These are phyloP conservation scores for Yamadazyma phyllophila DNA, from an alignment of 805 yeast species.

Conservation along the genomic window DNA sequence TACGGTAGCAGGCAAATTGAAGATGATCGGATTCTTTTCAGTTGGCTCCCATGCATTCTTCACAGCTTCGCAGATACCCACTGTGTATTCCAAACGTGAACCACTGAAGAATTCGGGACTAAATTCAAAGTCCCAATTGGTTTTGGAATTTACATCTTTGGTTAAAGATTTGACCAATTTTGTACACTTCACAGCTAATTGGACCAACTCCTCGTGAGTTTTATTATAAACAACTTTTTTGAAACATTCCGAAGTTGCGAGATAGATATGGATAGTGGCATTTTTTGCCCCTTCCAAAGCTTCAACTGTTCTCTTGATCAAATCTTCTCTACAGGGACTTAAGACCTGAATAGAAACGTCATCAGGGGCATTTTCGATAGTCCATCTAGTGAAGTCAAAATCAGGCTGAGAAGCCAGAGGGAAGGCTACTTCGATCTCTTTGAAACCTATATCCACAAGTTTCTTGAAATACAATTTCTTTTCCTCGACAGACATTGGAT, in stretches of 20 bases:
- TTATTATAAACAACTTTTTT: conserved; percentile 68
- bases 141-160: conserved; percentile 59
- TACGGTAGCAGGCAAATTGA: conserved; percentile 83
- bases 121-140: conserved; percentile 74
- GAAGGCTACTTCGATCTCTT: conserved; percentile 81
- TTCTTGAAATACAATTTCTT: conserved; percentile 69
- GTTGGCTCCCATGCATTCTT: conserved; percentile 73
- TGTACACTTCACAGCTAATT: conserved; percentile 61
- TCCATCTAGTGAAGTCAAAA: conserved; percentile 75
- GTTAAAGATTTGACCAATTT: conserved; percentile 63
- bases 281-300: conserved; percentile 69
- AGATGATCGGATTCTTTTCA: conserved; percentile 63
- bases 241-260: conserved; percentile 75
- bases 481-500: conserved; percentile 81
- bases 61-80: conserved; percentile 72
- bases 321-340: conserved; percentile 72
- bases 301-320: conserved; percentile 70
- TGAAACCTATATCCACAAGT: conserved; percentile 70
- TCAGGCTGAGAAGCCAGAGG: conserved; percentile 80
- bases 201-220: conserved; percentile 56
- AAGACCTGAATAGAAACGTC: conserved; percentile 78
- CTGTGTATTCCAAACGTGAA: conserved; percentile 60
- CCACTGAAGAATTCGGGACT: conserved; percentile 81
- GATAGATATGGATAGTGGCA: conserved; percentile 74
- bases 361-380: conserved; percentile 69